Conservation (phyloP, 345 rosid species). For the Populus nigra region DNA sequence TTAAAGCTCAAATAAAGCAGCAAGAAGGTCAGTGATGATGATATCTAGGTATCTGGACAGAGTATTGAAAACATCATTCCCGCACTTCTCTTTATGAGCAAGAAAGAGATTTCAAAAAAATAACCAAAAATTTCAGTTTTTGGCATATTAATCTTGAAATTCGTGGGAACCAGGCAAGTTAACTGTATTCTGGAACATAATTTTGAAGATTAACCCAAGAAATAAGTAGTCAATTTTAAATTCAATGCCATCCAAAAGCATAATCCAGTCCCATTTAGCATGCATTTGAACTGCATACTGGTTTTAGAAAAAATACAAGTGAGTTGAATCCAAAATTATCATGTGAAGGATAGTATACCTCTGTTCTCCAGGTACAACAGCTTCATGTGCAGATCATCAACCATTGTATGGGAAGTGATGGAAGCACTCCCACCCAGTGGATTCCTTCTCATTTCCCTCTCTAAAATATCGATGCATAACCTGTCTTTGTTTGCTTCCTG, state of each 20-base stretch:
- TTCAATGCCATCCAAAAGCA: background rate
- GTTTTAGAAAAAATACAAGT: background rate
- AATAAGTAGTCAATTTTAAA: background rate
- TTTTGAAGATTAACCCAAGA: background rate
- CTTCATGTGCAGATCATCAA: slow-evolving; percentile 86
- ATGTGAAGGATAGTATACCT: slow-evolving; percentile 46
- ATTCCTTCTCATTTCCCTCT: slow-evolving; percentile 76
- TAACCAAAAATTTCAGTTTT: background rate
- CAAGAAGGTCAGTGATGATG: background rate
- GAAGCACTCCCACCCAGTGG: slow-evolving; percentile 58
- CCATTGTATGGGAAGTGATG: slow-evolving; percentile 43
- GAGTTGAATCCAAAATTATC: background rate
- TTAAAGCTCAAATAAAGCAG: background rate
- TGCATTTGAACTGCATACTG: background rate
- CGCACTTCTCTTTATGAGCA: background rate
- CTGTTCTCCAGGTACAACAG: slow-evolving; percentile 86
- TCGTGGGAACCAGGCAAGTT: background rate
- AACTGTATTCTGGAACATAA: background rate
- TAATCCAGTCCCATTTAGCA: background rate
- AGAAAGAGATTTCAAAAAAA: background rate
- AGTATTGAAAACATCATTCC: background rate
- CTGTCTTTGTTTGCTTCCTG: slow-evolving; percentile 75
- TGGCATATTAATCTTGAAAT: background rate
- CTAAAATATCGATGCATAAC: slow-evolving; percentile 78
- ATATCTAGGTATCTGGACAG: background rate